Percentiles rank a stretch among this genome's conserved stretches.
Conservation (phyloP, 1,139 yeast genomes). For the Wickerhamomyces sp. region DNA sequence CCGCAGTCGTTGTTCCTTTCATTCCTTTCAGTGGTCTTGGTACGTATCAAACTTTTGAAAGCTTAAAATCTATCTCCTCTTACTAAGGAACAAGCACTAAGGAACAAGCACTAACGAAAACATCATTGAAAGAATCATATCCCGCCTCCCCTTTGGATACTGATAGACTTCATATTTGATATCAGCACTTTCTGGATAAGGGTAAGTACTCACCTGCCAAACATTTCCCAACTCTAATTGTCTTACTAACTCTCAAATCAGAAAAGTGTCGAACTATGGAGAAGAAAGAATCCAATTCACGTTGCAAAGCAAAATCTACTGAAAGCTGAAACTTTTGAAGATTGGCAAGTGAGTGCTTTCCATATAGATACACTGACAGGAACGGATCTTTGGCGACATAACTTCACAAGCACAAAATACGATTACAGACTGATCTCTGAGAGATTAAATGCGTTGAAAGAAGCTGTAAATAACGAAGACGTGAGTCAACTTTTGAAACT, state of each 20-base stretch:
- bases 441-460: conserved; percentile 55
- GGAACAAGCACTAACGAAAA: conserved; percentile 6
- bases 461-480: conserved; percentile 60
- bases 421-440: conserved; percentile 81
- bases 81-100: too few relatives aligned
- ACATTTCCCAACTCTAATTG: conserved; percentile 5
- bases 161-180: conserved; percentile 55
- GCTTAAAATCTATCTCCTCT: background rate
- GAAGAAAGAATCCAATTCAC: conserved; percentile 20
- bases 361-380: conserved; percentile 64
- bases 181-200: conserved; percentile 55
- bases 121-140: conserved; percentile 51
- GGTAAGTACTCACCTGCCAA: conserved; percentile 7
- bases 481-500: conserved; percentile 57
- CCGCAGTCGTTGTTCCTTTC: conserved; percentile 12
- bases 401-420: conserved; percentile 75
- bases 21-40: conserved; percentile 8
- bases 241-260: conserved; percentile 8
- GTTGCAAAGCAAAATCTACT: conserved; percentile 18
- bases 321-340: conserved; percentile 42
- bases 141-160: conserved; percentile 57
- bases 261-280: conserved; percentile 25
- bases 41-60: background rate
- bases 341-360: conserved; percentile 56
- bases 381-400: conserved; percentile 79